Evolutionary conservation across 2,329 filamentous ascomycete species (phyloP), one percentile per base, ranked within the genome.

Genomic region (Meredithiella fracta): DNA sequence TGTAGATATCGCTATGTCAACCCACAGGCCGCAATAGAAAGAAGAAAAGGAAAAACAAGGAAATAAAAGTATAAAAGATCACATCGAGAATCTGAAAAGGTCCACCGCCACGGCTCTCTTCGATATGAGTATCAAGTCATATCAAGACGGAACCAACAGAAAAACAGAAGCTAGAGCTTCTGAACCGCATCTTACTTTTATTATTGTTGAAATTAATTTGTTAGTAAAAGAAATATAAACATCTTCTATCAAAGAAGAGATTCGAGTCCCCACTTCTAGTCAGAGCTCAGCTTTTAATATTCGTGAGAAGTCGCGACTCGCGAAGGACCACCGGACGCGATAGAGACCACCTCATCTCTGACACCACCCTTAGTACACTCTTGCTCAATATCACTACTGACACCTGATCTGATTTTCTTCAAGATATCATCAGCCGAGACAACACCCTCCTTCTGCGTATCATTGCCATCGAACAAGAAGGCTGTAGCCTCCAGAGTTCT

Each of bases 401-500:
- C 51, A 17, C 26, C 44, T 17, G n/a, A 44, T 34, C 49, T 51
- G 15, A 22, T 6, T 7, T 26, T 15, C 7, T 34, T 31, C 14
- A 51, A 37, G 9, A 37, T 51, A 51, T 29, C 49, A 29, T 51
- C 31, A 37, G 20, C 49, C 14, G 31, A 26, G 17, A 37, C 20
- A 3, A 37, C 34, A 14, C 26, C 31, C 8, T 51, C 31, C n/a
- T 51, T 34, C 3, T 38, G 20, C 7, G 53, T 38, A n/a, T 55
- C 47, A 6, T 58, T 53, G 2, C 56, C 56, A 20, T 58, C 56
- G 37, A 58, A 58, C 31, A 55, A 42, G 47, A 60, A 60, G 1
- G 61, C 60, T 47, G 62, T 58, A 34, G 60, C 60, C 53, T 63
- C 62, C 2, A 63, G 58, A 3, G 62, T 61, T 15, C 60, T 58